Percentiles rank a stretch among this genome's conserved stretches.
phyloP scores from a whole-genome alignment of 441 rosid genomes.

The Adansonia madagascariensis region DNA sequence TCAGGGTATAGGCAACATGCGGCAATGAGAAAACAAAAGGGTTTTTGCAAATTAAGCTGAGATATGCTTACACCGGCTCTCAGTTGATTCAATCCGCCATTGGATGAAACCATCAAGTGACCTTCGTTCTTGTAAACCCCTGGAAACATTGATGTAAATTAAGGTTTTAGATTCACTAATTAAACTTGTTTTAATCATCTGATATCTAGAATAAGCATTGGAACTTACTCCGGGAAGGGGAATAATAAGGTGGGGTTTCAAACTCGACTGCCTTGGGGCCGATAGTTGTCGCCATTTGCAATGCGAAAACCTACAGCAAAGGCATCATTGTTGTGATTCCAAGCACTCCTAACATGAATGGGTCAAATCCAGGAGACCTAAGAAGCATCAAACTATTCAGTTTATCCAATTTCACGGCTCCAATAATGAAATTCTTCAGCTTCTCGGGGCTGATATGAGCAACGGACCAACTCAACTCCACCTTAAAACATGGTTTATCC shows the following conservation, averaged over 20 bases:
- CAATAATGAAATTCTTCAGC: too few species aligned
- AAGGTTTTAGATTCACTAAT: neutral
- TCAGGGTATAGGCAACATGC: neutral
- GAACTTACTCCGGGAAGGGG: slow-evolving; percentile 17
- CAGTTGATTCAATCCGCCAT: slow-evolving; percentile 54
- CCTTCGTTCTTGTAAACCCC: slow-evolving; percentile 44
- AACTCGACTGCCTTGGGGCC: neutral
- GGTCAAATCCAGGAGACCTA: slow-evolving; percentile 9
- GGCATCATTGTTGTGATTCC: slow-evolving; percentile 18
- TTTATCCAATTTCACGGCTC: neutral
- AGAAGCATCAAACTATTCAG: neutral
- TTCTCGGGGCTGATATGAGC: neutral
- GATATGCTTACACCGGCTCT: slow-evolving; percentile 38
- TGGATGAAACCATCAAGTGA: slow-evolving; percentile 40
- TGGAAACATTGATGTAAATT: neutral
- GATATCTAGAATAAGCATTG: neutral
- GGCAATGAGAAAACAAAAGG: neutral
- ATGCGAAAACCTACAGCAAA: slow-evolving; percentile 12
- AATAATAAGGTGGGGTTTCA: neutral
- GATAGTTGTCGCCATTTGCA: neutral
- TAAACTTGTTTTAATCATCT: neutral
- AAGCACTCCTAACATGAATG: neutral
- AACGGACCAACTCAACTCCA: neutral
- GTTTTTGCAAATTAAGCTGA: neutral
- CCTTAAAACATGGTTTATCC: neutral